Conservation (phyloP, 176 grass and related monocot genomes). For the Oryza meridionalis region DNA sequence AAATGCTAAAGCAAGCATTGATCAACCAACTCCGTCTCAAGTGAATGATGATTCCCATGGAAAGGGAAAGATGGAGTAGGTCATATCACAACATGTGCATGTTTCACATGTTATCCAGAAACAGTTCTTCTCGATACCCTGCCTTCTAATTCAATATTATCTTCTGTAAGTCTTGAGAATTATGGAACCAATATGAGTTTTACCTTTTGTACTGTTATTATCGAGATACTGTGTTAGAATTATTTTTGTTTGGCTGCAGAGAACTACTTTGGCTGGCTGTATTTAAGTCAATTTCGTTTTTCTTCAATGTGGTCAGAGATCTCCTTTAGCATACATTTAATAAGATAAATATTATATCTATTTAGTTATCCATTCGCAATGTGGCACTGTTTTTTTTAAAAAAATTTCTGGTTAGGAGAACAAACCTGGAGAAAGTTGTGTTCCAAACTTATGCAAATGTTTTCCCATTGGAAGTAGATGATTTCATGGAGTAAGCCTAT, state of each 20-base stretch:
- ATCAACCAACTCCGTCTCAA: constrained; percentile 56
- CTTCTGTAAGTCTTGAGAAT: neutral
- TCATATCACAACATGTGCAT: constrained; percentile 16
- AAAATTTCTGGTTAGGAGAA: neutral
- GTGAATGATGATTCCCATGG: constrained; percentile 47
- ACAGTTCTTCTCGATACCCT: neutral
- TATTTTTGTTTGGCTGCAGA: constrained; percentile 1
- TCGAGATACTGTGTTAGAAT: neutral
- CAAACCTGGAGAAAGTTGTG: constrained; percentile 6
- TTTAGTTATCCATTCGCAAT: neutral
- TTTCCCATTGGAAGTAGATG: neutral
- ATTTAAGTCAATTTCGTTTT: neutral
- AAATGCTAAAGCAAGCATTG: constrained; percentile 80
- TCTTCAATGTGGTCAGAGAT: constrained; percentile 7
- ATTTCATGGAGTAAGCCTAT: neutral
- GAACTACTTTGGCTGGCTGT: constrained; percentile 1
- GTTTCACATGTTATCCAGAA: neutral
- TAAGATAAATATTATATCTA: neutral
- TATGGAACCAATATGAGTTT: constrained; percentile 24
- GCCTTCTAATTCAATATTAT: constrained; percentile 2
- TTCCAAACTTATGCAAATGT: neutral
- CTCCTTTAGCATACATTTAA: constrained; percentile 1
- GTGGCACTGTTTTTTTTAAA: neutral
- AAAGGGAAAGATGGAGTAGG: constrained; percentile 82
- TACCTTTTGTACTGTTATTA: constrained; percentile 30